Evolutionary conservation across 441 rosid genomes (phyloP), one percentile per base, ranked within the genome.

Genomic region (Melastoma candidum): DNA sequence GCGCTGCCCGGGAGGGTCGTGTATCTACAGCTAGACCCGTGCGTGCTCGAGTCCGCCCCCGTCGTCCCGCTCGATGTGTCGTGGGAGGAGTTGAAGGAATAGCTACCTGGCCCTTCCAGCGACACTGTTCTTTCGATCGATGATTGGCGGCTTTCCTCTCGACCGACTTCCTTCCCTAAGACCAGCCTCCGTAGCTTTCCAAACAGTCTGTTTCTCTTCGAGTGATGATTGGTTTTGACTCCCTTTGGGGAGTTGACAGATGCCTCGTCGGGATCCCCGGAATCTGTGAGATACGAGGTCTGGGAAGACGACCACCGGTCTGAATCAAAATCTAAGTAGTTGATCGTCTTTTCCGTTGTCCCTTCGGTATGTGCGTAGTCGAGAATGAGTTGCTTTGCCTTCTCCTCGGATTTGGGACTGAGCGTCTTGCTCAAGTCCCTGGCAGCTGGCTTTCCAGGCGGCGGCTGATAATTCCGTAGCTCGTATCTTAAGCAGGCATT

Each of bases 401-500:
- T 83, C 69, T 69, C 76, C 57, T 92, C 96, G 0, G 95, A 92
- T 2, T 41, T 61, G 11, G 94, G 95, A 56, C 96, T 92, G 43
- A 87, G 65, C 12, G 84, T 76, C 60, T 68, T 82, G 64, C 94
- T 79, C n/a, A 87, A 79, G 74, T 92, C 96, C 56, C 95, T 75
- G 24, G 98, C 94, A 29, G 63, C 82, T 5, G 84, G 82, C 68
- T 78, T 87, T 51, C 89, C 94, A 0, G 72, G 4, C 0, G 71
- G 74, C 3, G 84, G 81, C 55, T 82, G 73, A 64, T 76, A 82
- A 54, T 85, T 79, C 26, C 94, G 75, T 60, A 92, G 68, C 76
- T 92, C 96, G 12, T 79, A 75, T 29, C 98, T 68, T 57, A 92
- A 70, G 63, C 98, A 92, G 51, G 98, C 95, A 14, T 92, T 92